These are phyloP conservation scores for Mimosa bimucronata DNA, from an alignment of 306 rosid species.

Conservation along the genomic window DNA sequence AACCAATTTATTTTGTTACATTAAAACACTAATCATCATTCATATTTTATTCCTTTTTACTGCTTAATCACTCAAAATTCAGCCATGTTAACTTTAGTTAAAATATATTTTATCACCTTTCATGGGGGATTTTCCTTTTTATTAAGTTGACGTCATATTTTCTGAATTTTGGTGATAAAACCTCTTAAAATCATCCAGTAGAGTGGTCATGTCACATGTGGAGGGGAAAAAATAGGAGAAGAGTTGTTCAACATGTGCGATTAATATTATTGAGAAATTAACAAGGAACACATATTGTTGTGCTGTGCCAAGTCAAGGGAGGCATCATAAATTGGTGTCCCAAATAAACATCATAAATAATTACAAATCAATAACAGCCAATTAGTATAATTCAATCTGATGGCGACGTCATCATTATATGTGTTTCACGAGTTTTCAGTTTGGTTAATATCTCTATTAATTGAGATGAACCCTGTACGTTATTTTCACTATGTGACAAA, in stretches of 20 bases:
- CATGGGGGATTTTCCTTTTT: background rate
- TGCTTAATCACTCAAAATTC: no score
- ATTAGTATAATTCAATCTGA: constrained; percentile 18
- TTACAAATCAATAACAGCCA: background rate
- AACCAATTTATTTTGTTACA: no score
- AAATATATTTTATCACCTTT: no score
- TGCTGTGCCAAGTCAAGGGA: background rate
- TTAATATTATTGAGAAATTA: background rate
- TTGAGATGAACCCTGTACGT: background rate
- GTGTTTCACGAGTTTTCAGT: constrained; percentile 14
- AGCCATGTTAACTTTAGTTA: no score
- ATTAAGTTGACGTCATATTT: no score
- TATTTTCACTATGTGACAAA: background rate
- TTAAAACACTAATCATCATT: no score
- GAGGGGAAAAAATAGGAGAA: background rate
- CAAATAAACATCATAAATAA: background rate
- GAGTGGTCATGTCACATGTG: background rate
- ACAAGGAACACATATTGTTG: background rate
- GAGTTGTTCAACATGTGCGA: background rate
- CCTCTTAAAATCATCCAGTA: no score
- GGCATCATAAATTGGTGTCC: background rate
- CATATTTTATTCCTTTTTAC: no score
- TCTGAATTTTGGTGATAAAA: no score
- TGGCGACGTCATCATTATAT: constrained; percentile 16
- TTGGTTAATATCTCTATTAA: background rate